Percentiles rank a stretch among this genome's conserved stretches.
These are phyloP conservation scores for Talaromyces verruculosus DNA, from an alignment of 2,329 filamentous ascomycete species.

Conservation along the genomic window DNA sequence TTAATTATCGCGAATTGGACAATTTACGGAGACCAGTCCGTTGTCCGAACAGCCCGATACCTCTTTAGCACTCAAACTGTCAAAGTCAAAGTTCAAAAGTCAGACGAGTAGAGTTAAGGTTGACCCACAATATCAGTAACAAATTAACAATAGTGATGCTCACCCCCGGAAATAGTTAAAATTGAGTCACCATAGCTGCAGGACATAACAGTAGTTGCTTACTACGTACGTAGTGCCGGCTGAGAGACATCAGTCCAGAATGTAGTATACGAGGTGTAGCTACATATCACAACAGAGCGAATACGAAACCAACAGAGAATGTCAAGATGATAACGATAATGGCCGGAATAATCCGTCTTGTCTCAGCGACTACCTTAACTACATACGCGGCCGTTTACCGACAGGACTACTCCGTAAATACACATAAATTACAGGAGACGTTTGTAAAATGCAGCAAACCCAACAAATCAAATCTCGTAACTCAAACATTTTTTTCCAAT, in stretches of 20 bases:
- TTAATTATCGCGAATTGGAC: not conserved
- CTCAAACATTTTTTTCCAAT: not conserved
- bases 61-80: not conserved
- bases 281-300: not conserved
- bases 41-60: not conserved
- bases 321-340: not conserved
- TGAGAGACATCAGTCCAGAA: not conserved
- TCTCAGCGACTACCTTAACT: not conserved
- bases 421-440: not conserved
- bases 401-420: not conserved
- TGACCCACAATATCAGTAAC: conserved; percentile 3
- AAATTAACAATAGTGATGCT: not conserved
- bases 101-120: conserved; percentile 3
- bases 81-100: not conserved
- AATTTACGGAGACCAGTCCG: not conserved
- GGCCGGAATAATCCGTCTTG: not conserved
- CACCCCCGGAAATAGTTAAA: not conserved
- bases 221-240: not conserved
- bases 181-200: not conserved
- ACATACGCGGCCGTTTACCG: not conserved
- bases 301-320: not conserved
- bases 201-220: not conserved
- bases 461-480: not conserved
- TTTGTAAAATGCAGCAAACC: not conserved
- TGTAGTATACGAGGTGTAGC: too few relatives aligned